Evolutionary conservation across 768 basidiomycete genomes (phyloP), one percentile per base, ranked within the genome.

Genomic region (Daedaleopsis sinensis): DNA sequence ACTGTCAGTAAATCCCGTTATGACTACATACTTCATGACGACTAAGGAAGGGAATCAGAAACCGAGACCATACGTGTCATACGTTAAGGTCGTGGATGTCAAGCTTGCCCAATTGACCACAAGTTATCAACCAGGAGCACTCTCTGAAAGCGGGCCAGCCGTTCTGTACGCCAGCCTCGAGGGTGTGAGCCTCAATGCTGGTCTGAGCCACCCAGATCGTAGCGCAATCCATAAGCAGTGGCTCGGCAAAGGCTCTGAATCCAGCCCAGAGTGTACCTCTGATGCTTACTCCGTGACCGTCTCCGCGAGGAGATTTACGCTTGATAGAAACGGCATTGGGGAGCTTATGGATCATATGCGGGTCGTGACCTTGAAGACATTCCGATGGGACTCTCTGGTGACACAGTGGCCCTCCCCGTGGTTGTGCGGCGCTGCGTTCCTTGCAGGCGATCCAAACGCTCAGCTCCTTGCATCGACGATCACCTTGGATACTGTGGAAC

Each of bases 381-480:
- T 81, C 16, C 65, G 76, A 37, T 62, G 83, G 24, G 72, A 80
- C 51, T 69, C 76, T 1, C 71, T 89, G 23, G 71, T 79, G 21
- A 80, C 80, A 3, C 84, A 86, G 70, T 91, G 88, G 88, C 85
- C 87, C 10, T 71, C 80, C 44, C 82, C 81, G n/a, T 82, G 82
- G 77, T 72, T 88, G 35, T 72, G 73, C 36, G 71, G 79, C 2
- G 76, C 81, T 21, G 74, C 80, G 0, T 84, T 87, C 65, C 70
- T 87, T 47, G 62, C 73, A 13, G 84, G 82, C 23, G 87, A 88
- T 67, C 81, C 85, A 10, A 87, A 86, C 68, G 77, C 81, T 11
- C 79, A 89, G 12, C 76, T 87, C 13, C 50, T 90, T 19, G 81
- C 81, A 27, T 67, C 86, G 21, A 46, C 65, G 8, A 10, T 69